phyloP scores from a whole-genome alignment of 805 yeast genomes.

The Barnettozyma sucrosica region DNA sequence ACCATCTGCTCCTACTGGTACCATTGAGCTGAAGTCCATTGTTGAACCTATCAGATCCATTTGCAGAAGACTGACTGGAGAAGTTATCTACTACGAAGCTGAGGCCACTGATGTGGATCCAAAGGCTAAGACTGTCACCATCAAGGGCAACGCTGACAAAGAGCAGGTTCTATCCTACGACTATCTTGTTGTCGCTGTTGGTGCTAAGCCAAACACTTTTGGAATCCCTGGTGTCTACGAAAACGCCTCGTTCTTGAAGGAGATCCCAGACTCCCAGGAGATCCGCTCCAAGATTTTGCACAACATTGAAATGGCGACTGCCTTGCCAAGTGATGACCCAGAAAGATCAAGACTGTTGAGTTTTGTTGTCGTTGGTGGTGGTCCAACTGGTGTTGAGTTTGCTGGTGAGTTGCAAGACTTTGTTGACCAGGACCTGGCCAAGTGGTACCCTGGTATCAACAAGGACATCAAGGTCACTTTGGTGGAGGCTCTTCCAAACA shows the following conservation, averaged over 20 bases:
- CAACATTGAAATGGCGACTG: conserved; percentile 82
- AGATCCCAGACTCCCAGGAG: conserved; percentile 77
- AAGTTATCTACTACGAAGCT: conserved; percentile 81
- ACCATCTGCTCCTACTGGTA: conserved; percentile 92
- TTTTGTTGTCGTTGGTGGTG: conserved; percentile 93
- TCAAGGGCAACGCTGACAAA: conserved; percentile 39
- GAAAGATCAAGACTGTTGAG: conserved; percentile 83
- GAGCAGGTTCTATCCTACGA: conserved; percentile 58
- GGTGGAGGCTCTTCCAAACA: conserved; percentile 88
- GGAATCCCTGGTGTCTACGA: conserved; percentile 89
- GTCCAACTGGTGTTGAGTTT: conserved; percentile 96
- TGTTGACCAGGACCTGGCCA: conserved; percentile 82
- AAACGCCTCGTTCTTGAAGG: conserved; percentile 83
- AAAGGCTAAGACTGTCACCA: conserved; percentile 57
- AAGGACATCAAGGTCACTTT: conserved; percentile 79
- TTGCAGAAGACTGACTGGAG: conserved; percentile 73
- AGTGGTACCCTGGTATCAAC: conserved; percentile 84
- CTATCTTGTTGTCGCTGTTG: conserved; percentile 84
- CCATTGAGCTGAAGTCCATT: conserved; percentile 83
- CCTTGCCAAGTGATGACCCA: conserved; percentile 69
- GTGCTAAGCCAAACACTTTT: conserved; percentile 90
- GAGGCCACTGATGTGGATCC: conserved; percentile 85
- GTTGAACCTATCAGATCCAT: conserved; percentile 90
- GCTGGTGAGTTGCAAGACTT: conserved; percentile 96
- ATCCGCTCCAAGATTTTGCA: conserved; percentile 80